Base-by-base conservation (phyloP, 441 rosid species). In the Euphorbia corollata region DNA sequence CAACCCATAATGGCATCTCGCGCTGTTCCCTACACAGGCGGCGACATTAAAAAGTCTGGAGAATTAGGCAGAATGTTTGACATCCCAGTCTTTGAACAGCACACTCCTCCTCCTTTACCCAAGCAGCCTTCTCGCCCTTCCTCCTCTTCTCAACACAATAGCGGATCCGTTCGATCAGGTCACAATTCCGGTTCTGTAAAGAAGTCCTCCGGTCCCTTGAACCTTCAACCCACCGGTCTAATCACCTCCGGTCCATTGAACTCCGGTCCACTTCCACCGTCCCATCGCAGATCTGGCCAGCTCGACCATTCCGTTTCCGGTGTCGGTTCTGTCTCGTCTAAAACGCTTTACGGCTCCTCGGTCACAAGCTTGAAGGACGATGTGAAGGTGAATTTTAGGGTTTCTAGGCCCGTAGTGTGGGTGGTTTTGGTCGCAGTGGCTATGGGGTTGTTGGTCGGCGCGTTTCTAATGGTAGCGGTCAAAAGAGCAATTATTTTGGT, bases 61-160 rank as follows among this genome's bases (percentile, higher is more conserved):
- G 96, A 89, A 75, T 77, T 87, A 5, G 92, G 96, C 2, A 87
- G 84, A 78, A 89, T 89, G 91, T 89, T 89, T 68, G 96, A 89
- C 72, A 87, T 86, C 68, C 83, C 86, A 3, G 77, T 71, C 4
- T 59, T 66, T 20, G 80, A 78, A 68, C 73, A 50, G 19, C 68
- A 56, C 56, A 63, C 54, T 48, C 83, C 80, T 2, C 82, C 87
- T 1, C 55, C 77, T 5, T 10, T 70, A 2, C 68, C 82, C 3
- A 84, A 82, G 71, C 86, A 71, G 22, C 84, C 85, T 11, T 74
- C 88, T 7, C 87, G 85, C 59, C 68, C 75, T 18, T 83, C 93
- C 58, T 71, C 85, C 38, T 81, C 87, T 12, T 84, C 91, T 10
- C 90, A 78, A 22, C 92, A 87, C 63, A 86, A 76, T 60, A 84